phyloP scores from a whole-genome alignment of 2,329 filamentous ascomycete genomes.

The Pseudocercospora vitis region DNA sequence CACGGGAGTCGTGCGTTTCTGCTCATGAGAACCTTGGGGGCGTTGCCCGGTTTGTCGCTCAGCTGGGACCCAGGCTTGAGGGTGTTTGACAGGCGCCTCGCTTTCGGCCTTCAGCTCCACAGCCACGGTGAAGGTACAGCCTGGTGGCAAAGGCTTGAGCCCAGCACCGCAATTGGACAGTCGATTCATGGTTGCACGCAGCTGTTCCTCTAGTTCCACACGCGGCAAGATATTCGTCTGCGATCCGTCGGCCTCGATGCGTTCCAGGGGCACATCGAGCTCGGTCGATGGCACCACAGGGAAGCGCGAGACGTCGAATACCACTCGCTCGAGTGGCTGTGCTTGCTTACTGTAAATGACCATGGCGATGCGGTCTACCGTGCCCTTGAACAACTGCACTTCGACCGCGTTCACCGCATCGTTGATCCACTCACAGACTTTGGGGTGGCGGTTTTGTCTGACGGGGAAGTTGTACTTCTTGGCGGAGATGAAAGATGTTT shows the following conservation, averaged over 20 bases:
- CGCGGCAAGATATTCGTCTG: constrained; percentile 30
- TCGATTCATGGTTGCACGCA: constrained; percentile 65
- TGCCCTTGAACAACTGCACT: constrained; percentile 64
- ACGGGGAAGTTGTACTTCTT: constrained; percentile 82
- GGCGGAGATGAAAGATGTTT: constrained; percentile 72
- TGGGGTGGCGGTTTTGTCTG: constrained; percentile 81
- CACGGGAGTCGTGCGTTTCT: constrained; percentile 54
- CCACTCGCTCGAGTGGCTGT: constrained; percentile 59
- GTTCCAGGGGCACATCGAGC: constrained; percentile 53
- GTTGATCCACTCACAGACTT: constrained; percentile 80
- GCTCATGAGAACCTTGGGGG: constrained; percentile 42
- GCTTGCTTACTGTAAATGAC: constrained; percentile 56
- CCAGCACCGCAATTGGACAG: constrained; percentile 61
- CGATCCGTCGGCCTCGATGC: constrained; percentile 29
- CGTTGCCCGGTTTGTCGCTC: constrained; percentile 44
- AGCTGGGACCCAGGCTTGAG: constrained; percentile 61
- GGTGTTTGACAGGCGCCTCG: constrained; percentile 50
- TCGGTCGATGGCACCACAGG: constrained; percentile 51
- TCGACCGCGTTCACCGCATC: constrained; percentile 74
- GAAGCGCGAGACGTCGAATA: constrained; percentile 60
- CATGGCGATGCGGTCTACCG: constrained; percentile 56
- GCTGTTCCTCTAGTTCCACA: constrained; percentile 67
- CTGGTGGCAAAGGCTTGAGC: constrained; percentile 59
- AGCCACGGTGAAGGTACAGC: constrained; percentile 73
- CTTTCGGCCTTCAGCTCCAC: constrained; percentile 67